phyloP scores from a whole-genome alignment of 495 filamentous ascomycete species.

The Penicillium alfredii region DNA sequence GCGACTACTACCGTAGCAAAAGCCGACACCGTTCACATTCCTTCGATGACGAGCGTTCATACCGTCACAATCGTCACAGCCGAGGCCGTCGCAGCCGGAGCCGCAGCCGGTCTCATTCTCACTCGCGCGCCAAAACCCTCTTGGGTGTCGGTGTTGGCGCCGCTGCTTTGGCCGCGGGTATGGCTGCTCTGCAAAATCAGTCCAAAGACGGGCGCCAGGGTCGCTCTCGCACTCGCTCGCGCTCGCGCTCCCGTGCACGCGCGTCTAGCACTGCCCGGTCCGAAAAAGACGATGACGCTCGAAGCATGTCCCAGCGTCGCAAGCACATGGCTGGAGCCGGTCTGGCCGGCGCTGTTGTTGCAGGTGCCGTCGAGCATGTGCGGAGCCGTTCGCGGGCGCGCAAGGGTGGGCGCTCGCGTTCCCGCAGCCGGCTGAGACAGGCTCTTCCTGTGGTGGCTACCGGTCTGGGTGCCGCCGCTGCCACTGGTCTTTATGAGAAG shows the following conservation, averaged over 20 bases:
- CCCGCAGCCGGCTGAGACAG: slow-evolving; percentile 54
- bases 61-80: slow-evolving; percentile 29
- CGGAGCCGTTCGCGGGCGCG: slow-evolving; percentile 65
- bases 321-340: slow-evolving; percentile 71
- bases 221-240: slow-evolving; percentile 55
- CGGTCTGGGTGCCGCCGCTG: slow-evolving; percentile 70
- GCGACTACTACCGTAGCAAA: slow-evolving; percentile 64
- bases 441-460: slow-evolving; percentile 66
- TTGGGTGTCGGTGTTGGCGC: slow-evolving; percentile 73
- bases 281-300: slow-evolving; percentile 36
- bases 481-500: slow-evolving; percentile 76
- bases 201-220: slow-evolving; percentile 64
- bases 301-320: slow-evolving; percentile 56
- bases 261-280: slow-evolving; percentile 40
- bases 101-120: slow-evolving; percentile 52
- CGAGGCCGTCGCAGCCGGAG: slow-evolving; percentile 37
- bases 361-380: slow-evolving; percentile 66
- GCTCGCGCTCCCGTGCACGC: slow-evolving; percentile 37
- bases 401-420: slow-evolving; percentile 44
- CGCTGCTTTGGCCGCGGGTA: slow-evolving; percentile 73
- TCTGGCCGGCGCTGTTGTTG: slow-evolving; percentile 69
- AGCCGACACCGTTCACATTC: slow-evolving; percentile 45
- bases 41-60: slow-evolving; percentile 45
- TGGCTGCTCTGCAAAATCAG: slow-evolving; percentile 64
- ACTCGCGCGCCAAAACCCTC: slow-evolving; percentile 52